phyloP scores from a whole-genome alignment of 805 yeast genomes.

The Pachysolen tannophilus region DNA sequence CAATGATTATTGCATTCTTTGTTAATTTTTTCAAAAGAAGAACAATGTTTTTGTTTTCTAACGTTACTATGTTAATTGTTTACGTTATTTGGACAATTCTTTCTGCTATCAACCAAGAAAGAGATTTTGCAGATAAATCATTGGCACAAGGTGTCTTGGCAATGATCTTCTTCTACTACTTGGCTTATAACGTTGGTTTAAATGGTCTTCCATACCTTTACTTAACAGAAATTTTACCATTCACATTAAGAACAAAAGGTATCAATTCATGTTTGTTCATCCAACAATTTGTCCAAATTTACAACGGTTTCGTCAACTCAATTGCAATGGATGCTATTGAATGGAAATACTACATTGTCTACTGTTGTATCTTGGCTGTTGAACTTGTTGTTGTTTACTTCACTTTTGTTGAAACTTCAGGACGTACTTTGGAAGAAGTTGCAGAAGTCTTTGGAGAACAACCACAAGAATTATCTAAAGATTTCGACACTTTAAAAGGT shows the following conservation, averaged over 20 bases:
- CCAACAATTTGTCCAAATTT: slow-evolving; percentile 19
- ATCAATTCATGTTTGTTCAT: slow-evolving; percentile 14
- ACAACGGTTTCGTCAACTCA: slow-evolving; percentile 25
- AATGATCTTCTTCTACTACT: slow-evolving; percentile 40
- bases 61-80: slow-evolving; percentile 27
- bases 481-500: not conserved
- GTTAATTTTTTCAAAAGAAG: slow-evolving; percentile 27
- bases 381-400: slow-evolving; percentile 21
- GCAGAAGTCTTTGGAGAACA: slow-evolving; percentile 27
- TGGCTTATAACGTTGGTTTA: slow-evolving; percentile 32
- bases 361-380: slow-evolving; percentile 22
- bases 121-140: slow-evolving; percentile 29
- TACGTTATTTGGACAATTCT: slow-evolving; percentile 35
- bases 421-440: slow-evolving; percentile 30
- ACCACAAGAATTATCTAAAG: slow-evolving; percentile 12
- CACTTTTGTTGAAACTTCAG: slow-evolving; percentile 29
- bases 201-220: slow-evolving; percentile 40
- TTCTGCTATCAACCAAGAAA: slow-evolving; percentile 38
- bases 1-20: slow-evolving; percentile 22
- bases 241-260: slow-evolving; percentile 15
- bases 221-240: slow-evolving; percentile 33
- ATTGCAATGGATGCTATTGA: slow-evolving; percentile 29
- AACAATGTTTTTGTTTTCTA: slow-evolving; percentile 26
- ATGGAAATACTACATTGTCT: slow-evolving; percentile 29
- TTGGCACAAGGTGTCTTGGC: slow-evolving; percentile 40